Percentiles rank a stretch among this genome's conserved stretches.
Evolutionary conservation across 2,329 filamentous ascomycete genomes (phyloP).

Genomic region (Trichoderma sp.): DNA sequence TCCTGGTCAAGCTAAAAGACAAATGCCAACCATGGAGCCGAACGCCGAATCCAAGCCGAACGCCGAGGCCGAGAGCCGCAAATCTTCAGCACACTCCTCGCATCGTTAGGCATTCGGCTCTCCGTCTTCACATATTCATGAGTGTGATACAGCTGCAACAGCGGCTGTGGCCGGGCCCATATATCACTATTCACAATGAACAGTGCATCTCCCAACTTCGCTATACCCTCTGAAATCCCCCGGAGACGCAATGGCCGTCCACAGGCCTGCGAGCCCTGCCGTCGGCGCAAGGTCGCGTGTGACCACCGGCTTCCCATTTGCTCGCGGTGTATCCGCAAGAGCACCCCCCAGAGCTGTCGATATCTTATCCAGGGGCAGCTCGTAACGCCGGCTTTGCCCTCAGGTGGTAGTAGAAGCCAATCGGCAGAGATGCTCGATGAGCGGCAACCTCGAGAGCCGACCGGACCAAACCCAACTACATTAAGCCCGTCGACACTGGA

Average conservation of each 20-base stretch:
- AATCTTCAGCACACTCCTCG: neutral
- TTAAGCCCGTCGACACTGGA: neutral
- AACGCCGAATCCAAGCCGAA: neutral
- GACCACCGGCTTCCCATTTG: constrained; percentile 19
- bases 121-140: neutral
- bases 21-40: neutral
- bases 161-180: neutral
- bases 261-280: constrained; percentile 16
- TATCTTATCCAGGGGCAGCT: constrained; percentile 14
- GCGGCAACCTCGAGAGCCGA: neutral
- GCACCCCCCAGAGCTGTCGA: constrained; percentile 2
- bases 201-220: neutral
- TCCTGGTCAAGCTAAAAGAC: neutral
- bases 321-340: constrained; percentile 14
- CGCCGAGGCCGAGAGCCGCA: constrained; percentile 7
- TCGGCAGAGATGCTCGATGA: neutral
- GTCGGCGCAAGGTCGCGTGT: constrained; percentile 18
- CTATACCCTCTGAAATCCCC: neutral
- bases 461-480: neutral
- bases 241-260: constrained; percentile 16
- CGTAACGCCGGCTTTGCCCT: neutral
- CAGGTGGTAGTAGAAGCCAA: neutral
- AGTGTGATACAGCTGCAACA: neutral
- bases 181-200: neutral
- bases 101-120: neutral